phyloP scores from a whole-genome alignment of 78 protist genomes.

The Isochrysis galbana region DNA sequence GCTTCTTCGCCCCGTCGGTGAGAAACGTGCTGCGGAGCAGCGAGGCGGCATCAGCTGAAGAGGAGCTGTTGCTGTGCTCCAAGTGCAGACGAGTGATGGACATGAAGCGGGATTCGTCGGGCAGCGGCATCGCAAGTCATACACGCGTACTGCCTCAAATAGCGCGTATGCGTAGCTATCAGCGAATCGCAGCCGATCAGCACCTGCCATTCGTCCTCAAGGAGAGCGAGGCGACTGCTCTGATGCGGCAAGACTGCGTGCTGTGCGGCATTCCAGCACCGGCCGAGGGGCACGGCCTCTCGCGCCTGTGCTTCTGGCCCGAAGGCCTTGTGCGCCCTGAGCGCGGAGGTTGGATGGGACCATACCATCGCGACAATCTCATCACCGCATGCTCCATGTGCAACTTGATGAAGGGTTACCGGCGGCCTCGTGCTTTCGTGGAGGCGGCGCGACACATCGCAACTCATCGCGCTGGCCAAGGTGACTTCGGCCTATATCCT shows the following conservation, averaged over 20 bases:
- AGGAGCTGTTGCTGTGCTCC: neutral
- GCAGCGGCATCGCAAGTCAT: neutral
- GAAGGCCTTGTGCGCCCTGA: neutral
- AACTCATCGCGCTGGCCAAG: neutral
- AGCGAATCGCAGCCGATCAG: neutral
- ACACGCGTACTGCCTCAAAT: constrained; percentile 15
- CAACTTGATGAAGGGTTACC: neutral
- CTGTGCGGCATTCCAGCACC: neutral
- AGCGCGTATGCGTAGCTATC: neutral
- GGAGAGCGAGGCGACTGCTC: neutral
- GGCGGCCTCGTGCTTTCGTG: neutral
- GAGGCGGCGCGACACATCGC: neutral
- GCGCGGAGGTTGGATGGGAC: neutral
- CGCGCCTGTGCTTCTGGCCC: neutral
- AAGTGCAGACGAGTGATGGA: neutral
- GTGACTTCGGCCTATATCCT: neutral
- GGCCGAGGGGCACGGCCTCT: neutral
- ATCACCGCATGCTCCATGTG: neutral
- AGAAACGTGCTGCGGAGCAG: too few relatives aligned
- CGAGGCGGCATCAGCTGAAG: too few relatives aligned
- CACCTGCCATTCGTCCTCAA: neutral
- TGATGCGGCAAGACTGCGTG: neutral
- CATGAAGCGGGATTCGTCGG: neutral
- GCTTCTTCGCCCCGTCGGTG: neutral
- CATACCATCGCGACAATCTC: neutral